A percentile compares a stretch with the other conserved stretches of the same genome.
phyloP scores from a whole-genome alignment of 441 rosid species.

The Breynia disticha region DNA sequence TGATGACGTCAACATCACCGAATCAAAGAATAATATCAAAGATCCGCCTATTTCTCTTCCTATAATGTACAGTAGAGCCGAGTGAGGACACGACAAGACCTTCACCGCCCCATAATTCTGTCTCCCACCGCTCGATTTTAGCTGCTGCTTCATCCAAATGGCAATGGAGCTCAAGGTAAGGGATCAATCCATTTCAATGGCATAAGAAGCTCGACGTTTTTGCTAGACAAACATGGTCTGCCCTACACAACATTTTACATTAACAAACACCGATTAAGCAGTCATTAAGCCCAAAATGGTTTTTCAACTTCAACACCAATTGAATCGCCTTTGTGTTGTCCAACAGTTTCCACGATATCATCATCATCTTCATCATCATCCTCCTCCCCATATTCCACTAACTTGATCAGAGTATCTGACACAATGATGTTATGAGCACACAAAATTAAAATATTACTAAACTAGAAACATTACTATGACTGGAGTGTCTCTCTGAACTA shows the following conservation, averaged over 20 bases:
- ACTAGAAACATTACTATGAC: conserved; percentile 4
- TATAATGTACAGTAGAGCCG: too few species aligned
- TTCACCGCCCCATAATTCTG: too few species aligned
- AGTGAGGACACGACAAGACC: too few species aligned
- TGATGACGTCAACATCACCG: too few species aligned
- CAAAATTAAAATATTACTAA: neutral
- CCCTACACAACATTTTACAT: neutral
- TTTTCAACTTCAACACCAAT: conserved; percentile 21
- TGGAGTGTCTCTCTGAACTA: neutral
- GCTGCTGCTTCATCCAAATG: too few species aligned
- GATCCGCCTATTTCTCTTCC: too few species aligned
- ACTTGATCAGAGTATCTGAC: conserved; percentile 78
- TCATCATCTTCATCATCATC: conserved; percentile 55
- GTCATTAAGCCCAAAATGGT: conserved; percentile 70
- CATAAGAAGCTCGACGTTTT: neutral
- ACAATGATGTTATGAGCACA: conserved; percentile 9
- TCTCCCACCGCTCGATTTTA: too few species aligned
- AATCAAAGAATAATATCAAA: too few species aligned
- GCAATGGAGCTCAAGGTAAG: too few species aligned
- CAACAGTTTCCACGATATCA: conserved; percentile 16
- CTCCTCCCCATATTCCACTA: conserved; percentile 91
- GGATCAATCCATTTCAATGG: too few species aligned
- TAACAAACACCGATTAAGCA: neutral
- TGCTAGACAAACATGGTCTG: conserved; percentile 3
- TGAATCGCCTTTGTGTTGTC: conserved; percentile 17